phyloP scores from a whole-genome alignment of 495 filamentous ascomycete genomes.

The Chlorociboria aeruginascens region DNA sequence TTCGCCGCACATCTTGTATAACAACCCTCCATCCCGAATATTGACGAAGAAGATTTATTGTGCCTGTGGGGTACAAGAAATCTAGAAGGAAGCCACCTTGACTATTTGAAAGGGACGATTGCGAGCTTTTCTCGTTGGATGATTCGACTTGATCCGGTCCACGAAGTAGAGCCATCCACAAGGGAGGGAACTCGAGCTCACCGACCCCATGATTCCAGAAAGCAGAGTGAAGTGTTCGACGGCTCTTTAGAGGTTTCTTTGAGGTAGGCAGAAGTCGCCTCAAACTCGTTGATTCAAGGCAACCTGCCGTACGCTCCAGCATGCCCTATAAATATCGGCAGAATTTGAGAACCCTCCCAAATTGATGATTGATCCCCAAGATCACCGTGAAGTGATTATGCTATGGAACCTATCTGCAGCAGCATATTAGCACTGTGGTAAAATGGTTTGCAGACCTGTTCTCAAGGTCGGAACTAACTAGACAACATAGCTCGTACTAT shows the following conservation, averaged over 20 bases:
- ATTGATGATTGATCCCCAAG: neutral
- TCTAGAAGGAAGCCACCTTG: conserved; percentile 35
- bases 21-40: conserved; percentile 10
- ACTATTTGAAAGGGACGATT: neutral
- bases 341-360: neutral
- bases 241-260: conserved; percentile 39
- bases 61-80: conserved; percentile 48
- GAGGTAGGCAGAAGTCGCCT: conserved; percentile 51
- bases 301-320: conserved; percentile 74
- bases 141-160: conserved; percentile 12
- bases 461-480: no score
- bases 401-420: neutral
- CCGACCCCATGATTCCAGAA: conserved; percentile 57
- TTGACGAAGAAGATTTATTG: conserved; percentile 35
- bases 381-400: neutral
- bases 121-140: neutral
- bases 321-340: conserved; percentile 32
- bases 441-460: no score
- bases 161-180: conserved; percentile 27
- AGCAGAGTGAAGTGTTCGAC: conserved; percentile 46
- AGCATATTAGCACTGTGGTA: neutral
- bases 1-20: conserved; percentile 14
- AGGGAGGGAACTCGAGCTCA: conserved; percentile 40
- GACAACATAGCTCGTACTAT: no score
- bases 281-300: conserved; percentile 63